Evolutionary conservation across 2,329 filamentous ascomycete species (phyloP).

Genomic region (Coleophoma cylindrospora): DNA sequence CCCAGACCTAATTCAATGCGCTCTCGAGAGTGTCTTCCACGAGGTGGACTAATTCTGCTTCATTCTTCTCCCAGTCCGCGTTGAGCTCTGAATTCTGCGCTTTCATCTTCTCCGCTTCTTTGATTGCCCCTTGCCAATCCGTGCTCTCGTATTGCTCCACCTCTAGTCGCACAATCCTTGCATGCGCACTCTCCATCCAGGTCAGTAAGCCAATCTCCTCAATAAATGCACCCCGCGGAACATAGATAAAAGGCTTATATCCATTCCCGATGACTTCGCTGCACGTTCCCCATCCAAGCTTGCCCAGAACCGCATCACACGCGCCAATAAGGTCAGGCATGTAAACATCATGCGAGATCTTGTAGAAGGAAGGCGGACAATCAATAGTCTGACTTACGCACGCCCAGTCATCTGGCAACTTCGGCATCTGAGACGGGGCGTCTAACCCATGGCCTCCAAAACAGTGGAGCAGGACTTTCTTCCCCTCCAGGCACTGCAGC

Average conservation of each 20-base stretch:
- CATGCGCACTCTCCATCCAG: slow-evolving; percentile 11
- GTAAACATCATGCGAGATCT: slow-evolving; percentile 8
- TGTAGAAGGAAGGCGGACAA: slow-evolving; percentile 9
- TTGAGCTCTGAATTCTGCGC: neutral
- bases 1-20: slow-evolving; percentile 2
- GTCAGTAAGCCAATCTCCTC: slow-evolving; percentile 10
- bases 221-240: slow-evolving; percentile 10
- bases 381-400: slow-evolving; percentile 13
- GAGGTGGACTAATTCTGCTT: slow-evolving; percentile 4
- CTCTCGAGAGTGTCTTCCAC: slow-evolving; percentile 3
- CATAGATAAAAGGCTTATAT: slow-evolving; percentile 9
- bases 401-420: slow-evolving; percentile 10
- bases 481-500: slow-evolving; percentile 1
- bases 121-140: slow-evolving; percentile 5
- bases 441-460: slow-evolving; percentile 7
- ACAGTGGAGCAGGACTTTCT: slow-evolving; percentile 7
- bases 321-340: slow-evolving; percentile 12
- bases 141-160: slow-evolving; percentile 7
- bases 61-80: slow-evolving; percentile 5
- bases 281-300: slow-evolving; percentile 13
- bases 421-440: slow-evolving; percentile 3
- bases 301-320: slow-evolving; percentile 12
- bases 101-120: slow-evolving; percentile 4
- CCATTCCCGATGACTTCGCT: slow-evolving; percentile 14
- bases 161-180: slow-evolving; percentile 7